Evolutionary conservation across 2,329 filamentous ascomycete species (phyloP), one percentile per base, ranked within the genome.

Genomic region (Byssochlamys sp.): DNA sequence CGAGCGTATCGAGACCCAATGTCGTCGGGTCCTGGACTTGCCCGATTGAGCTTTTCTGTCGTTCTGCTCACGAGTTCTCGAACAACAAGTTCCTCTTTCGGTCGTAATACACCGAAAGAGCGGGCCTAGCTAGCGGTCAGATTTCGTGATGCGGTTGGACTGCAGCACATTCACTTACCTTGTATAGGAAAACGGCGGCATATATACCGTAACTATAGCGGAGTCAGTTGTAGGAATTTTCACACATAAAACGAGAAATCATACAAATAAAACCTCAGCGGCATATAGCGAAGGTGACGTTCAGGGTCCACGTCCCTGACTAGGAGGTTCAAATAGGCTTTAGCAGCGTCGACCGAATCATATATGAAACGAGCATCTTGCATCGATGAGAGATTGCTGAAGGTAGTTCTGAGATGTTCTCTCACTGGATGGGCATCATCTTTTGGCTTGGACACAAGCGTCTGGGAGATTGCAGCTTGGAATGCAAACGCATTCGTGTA

Each of bases 401-500:
- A 83, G 5, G 74, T 74, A 6, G 73, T 71, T 53, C 73, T 67
- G 12, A 77, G 63, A 59, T 75, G 73, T 49, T 78, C 70, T 62
- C 72, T 66, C 61, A 73, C 68, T 49, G 67, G 65, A 54, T 68
- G 62, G 45, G 67, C 63, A 61, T 75, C 66, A 24, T 67, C 65
- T 62, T 71, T 70, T 52, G 69, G 67, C 63, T 74, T 74, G 58
- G 66, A 69, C 53, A 69, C 77, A 61, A 73, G 71, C 57, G 71
- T 80, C 65, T 78, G 81, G 63, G 72, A 83, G 54, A 81, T 83
- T 0, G 85, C 87, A 2, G 87, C 86, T 67, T 90, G 87, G 62
- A 89, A 89, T 1, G 86, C 87, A 66, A 89, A 90, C 0, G 87
- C 86, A 58, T 88, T 89, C 54, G 86, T 87, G 68, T 90, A 90